Percentiles rank a stretch among this genome's conserved stretches.
Conservation (phyloP, 306 rosid genomes). For the Acmispon strigosus region DNA sequence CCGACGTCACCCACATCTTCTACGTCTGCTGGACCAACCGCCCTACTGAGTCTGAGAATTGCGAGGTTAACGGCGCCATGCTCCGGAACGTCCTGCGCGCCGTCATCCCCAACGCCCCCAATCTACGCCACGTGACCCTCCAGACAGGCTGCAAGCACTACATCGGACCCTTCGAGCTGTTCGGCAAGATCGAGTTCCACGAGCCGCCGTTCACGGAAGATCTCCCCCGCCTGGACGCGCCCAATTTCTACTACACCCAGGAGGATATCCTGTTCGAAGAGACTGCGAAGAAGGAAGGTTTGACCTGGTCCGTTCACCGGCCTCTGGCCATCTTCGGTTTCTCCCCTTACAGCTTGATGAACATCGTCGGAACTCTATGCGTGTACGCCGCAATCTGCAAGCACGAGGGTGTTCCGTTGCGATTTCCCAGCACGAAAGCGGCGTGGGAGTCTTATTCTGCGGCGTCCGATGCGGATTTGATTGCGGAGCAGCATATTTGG, state of each 20-base stretch:
- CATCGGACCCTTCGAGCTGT: conserved; percentile 36
- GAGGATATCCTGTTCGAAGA: conserved; percentile 55
- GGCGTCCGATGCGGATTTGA: conserved; percentile 64
- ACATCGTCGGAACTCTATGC: conserved; percentile 38
- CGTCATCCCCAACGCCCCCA: conserved; percentile 52
- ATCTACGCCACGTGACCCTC: conserved; percentile 64
- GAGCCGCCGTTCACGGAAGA: conserved; percentile 72
- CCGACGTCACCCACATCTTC: conserved; percentile 68
- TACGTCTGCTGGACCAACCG: conserved; percentile 52
- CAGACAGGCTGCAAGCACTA: conserved; percentile 69
- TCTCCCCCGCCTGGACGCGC: conserved; percentile 44
- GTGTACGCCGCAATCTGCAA: conserved; percentile 71
- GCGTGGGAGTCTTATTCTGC: conserved; percentile 43
- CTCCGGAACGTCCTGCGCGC: conserved; percentile 42
- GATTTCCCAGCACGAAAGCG: conserved; percentile 44
- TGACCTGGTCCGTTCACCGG: conserved; percentile 61
- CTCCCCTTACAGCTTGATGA: conserved; percentile 70
- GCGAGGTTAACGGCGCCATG: conserved; percentile 54
- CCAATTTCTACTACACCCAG: conserved; percentile 52
- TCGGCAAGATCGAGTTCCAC: conserved; percentile 27
- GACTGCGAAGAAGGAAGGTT: conserved; percentile 34
- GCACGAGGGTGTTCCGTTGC: conserved; percentile 48
- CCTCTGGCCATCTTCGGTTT: conserved; percentile 52
- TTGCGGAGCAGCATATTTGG: conserved; percentile 81
- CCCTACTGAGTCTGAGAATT: conserved; percentile 47